Evolutionary conservation across 768 basidiomycete genomes (phyloP), one percentile per base, ranked within the genome.

Genomic region (Trichaptum fuscoviolaceum): DNA sequence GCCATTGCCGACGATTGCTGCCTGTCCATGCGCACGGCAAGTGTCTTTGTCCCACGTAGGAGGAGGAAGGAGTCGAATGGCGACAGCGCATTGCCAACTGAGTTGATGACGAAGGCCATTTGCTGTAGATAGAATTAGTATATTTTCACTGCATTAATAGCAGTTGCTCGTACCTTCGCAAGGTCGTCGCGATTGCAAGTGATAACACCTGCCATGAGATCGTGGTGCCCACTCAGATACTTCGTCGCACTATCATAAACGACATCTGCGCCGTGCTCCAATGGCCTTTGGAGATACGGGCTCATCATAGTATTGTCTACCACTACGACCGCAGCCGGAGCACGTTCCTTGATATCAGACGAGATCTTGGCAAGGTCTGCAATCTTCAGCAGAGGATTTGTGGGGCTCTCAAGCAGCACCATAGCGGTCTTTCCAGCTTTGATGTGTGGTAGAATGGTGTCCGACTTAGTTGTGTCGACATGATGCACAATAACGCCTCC

Each of bases 301-400:
- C 95, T 97, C 96, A 99, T 98, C 97, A 99, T 99, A 67, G 97
- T 99, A 75, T 99, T 99, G 76, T 99, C 97, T 24, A 95, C 94
- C 42, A 96, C 91, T 64, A 96, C 80, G 70, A 95, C 71, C 1
- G 94, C 95, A 72, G 91, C 85, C 8, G 90, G 89, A 20, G 90
- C 90, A 62, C 84, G 84, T 72, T 90, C 87, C 73, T 96, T 95
- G 70, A 96, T 92, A 70, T 93, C 84, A 65, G 85, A 83, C 70
- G 90, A 87, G 71, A 99, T 96, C 27, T 81, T 81, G 7, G 89
- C 90, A 63, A 99, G 83, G 77, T 99, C 96, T 23, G 87, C 92
- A 65, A 99, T 92, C 79, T 98, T 98, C 70, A 99, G 87, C 26
- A 99, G 83, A 52, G 97, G 97, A 76, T 99, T 99, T 20, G 97